Conservation (phyloP, 257 asterid species). For the Capsicum pubescens region DNA sequence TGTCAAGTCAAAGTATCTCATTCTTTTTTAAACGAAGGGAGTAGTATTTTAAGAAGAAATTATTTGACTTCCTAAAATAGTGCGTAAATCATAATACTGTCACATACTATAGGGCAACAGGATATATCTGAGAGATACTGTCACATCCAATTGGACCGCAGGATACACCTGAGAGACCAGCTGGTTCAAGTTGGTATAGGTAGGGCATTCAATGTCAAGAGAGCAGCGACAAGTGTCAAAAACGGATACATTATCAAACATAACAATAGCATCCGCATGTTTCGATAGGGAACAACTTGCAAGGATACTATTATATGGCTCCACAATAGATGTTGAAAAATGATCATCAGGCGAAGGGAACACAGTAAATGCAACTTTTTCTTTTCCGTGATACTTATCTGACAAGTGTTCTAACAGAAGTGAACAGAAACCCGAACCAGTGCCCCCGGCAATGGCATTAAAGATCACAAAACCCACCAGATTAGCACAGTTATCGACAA, state of each 20-base stretch:
- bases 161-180: conserved; percentile 33
- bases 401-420: not conserved
- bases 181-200: conserved; percentile 32
- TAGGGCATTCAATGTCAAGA: conserved; percentile 18
- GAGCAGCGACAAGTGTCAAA: not conserved
- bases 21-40: too few species aligned
- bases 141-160: too few species aligned
- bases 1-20: too few species aligned
- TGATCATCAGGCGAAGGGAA: not conserved
- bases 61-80: too few species aligned
- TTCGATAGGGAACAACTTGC: conserved; percentile 31
- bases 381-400: not conserved
- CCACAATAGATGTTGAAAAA: conserved; percentile 32
- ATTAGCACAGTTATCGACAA: not conserved
- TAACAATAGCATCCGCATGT: conserved; percentile 24
- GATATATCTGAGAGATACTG: too few species aligned
- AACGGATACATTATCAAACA: not conserved
- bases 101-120: too few species aligned
- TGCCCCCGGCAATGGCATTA: not conserved
- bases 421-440: not conserved
- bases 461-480: not conserved
- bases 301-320: conserved; percentile 34
- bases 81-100: too few species aligned
- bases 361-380: not conserved
- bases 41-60: not conserved